These are phyloP conservation scores for Cupressus sempervirens DNA, from an alignment of 75 land plant genomes.

Conservation along the genomic window DNA sequence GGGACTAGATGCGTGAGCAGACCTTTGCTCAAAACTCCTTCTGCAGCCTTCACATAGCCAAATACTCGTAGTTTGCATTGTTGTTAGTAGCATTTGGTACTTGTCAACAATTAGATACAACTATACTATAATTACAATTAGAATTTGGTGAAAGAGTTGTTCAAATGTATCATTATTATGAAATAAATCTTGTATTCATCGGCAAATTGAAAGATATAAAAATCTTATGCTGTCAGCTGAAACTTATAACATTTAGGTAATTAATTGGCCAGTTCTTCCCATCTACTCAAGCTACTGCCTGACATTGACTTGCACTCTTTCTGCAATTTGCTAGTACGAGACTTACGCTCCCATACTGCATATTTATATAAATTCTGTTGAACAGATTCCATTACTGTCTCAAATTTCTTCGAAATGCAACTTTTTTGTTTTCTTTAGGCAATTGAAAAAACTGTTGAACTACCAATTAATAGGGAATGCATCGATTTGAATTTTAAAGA, in stretches of 20 bases:
- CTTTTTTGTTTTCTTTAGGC: neutral
- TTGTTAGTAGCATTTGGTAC: neutral
- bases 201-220: no score
- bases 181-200: no score
- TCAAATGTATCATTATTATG: no score
- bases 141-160: no score
- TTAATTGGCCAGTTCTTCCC: neutral
- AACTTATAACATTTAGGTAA: neutral
- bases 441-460: no score
- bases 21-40: neutral
- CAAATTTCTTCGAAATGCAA: neutral
- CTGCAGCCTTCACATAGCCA: neutral
- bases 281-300: neutral
- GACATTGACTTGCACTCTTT: neutral
- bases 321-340: neutral
- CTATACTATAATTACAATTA: no score
- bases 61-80: neutral
- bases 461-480: neutral
- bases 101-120: no score
- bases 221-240: no score
- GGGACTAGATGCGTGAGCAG: neutral
- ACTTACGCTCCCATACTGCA: neutral
- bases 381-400: neutral
- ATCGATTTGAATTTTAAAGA: no score
- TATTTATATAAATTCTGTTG: neutral